Evolutionary conservation across 441 rosid genomes (phyloP).

Genomic region (Breynia disticha): DNA sequence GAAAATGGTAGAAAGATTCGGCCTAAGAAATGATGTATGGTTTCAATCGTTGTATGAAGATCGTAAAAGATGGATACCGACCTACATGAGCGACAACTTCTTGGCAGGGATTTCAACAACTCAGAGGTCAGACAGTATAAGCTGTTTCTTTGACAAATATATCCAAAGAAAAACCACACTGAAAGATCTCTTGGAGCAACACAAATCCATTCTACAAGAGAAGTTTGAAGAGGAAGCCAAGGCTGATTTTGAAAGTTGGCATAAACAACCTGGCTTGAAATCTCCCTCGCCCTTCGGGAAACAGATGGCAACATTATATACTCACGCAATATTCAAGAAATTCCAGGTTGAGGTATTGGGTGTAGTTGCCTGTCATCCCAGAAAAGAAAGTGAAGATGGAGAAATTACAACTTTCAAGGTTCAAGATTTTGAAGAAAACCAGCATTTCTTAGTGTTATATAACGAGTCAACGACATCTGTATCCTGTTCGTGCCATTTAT

Average conservation of each 20-base stretch:
- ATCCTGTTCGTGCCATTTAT: conserved; percentile 45
- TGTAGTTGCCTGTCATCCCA: conserved; percentile 47
- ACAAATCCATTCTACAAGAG: conserved; percentile 26
- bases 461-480: conserved; percentile 31
- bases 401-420: conserved; percentile 25
- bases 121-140: conserved; percentile 31
- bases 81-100: conserved; percentile 28
- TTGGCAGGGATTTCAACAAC: conserved; percentile 52
- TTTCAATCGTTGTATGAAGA: conserved; percentile 37
- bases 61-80: conserved; percentile 55
- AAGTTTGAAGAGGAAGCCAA: conserved; percentile 36
- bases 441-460: conserved; percentile 32
- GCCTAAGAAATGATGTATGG: conserved; percentile 39
- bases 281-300: conserved; percentile 46
- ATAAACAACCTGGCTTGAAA: conserved; percentile 30
- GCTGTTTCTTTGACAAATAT: conserved; percentile 42
- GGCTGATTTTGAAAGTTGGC: conserved; percentile 32
- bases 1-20: conserved; percentile 38
- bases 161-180: conserved; percentile 31
- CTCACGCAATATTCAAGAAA: conserved; percentile 47
- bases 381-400: conserved; percentile 35
- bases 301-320: conserved; percentile 42
- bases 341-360: conserved; percentile 58
- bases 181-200: conserved; percentile 45
- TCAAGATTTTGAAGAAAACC: conserved; percentile 42